Evolutionary conservation across 257 asterid species (phyloP).

Genomic region (Schizonepeta tenuifolia): DNA sequence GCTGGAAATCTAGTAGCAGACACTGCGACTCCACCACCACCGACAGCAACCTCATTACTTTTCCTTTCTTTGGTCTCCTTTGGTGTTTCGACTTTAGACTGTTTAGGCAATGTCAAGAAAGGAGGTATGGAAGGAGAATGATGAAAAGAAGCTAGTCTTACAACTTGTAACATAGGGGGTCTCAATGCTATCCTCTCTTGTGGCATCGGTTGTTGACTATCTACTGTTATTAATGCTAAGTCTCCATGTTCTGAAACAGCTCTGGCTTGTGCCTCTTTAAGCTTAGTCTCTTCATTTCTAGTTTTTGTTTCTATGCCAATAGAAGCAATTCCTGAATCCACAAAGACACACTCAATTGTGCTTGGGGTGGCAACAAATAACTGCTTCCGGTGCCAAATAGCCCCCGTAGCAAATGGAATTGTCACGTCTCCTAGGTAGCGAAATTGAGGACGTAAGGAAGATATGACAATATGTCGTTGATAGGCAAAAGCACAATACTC

Average conservation of each 20-base stretch:
- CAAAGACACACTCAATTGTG: slow-evolving; percentile 38
- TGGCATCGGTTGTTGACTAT: slow-evolving; percentile 53
- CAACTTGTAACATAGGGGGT: slow-evolving; percentile 94
- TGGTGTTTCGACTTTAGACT: slow-evolving; percentile 59
- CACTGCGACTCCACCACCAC: slow-evolving; percentile 95
- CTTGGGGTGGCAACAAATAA: slow-evolving; percentile 93
- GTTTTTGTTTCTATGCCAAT: not conserved
- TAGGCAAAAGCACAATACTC: slow-evolving; percentile 96
- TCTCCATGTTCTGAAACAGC: slow-evolving; percentile 90
- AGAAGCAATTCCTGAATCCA: not conserved
- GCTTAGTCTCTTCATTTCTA: not conserved
- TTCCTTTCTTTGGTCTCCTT: slow-evolving; percentile 74
- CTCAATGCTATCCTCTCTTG: slow-evolving; percentile 75
- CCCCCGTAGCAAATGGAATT: slow-evolving; percentile 89
- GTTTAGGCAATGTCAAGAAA: slow-evolving; percentile 73
- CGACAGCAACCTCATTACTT: slow-evolving; percentile 80
- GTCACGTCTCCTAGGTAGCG: slow-evolving; percentile 93
- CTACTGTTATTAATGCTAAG: slow-evolving; percentile 78
- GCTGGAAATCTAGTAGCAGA: slow-evolving; percentile 96
- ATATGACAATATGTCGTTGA: slow-evolving; percentile 76
- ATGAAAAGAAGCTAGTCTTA: slow-evolving; percentile 89
- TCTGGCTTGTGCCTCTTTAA: slow-evolving; percentile 50
- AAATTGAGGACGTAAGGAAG: slow-evolving; percentile 94
- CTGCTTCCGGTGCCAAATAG: slow-evolving; percentile 94
- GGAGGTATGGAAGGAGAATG: slow-evolving; percentile 94